phyloP scores from a whole-genome alignment of 2,329 filamentous ascomycete genomes.

The Elsinoe australis region DNA sequence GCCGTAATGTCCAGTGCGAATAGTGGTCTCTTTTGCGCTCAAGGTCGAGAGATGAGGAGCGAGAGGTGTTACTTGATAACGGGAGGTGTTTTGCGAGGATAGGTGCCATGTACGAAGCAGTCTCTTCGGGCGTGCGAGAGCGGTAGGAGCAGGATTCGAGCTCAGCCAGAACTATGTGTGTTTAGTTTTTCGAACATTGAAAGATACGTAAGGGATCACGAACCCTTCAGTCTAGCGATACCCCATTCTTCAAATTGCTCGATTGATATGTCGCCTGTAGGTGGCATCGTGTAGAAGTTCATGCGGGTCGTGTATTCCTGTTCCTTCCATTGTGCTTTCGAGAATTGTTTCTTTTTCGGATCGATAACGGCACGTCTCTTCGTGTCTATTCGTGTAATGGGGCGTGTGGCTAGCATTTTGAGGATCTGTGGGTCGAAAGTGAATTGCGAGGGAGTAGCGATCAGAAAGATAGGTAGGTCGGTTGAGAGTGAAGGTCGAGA shows the following conservation, averaged over 20 bases:
- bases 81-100: conserved; percentile 82
- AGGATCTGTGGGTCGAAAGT: not conserved
- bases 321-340: conserved; percentile 65
- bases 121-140: conserved; percentile 79
- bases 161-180: conserved; percentile 63
- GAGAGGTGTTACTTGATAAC: conserved; percentile 66
- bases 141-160: conserved; percentile 93
- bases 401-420: conserved; percentile 21
- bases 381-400: conserved; percentile 39
- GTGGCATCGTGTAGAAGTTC: conserved; percentile 84
- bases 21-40: conserved; percentile 95
- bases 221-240: conserved; percentile 78
- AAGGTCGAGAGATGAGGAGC: conserved; percentile 48
- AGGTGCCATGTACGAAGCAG: conserved; percentile 71
- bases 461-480: no score
- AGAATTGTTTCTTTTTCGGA: conserved; percentile 80
- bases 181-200: not conserved
- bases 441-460: not conserved
- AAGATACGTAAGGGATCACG: accelerated
- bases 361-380: conserved; percentile 74
- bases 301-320: conserved; percentile 75
- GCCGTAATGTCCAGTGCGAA: conserved; percentile 89
- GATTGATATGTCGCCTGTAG: conserved; percentile 87
- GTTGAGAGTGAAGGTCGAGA: no score
- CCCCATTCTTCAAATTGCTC: conserved; percentile 99